phyloP scores from a whole-genome alignment of 2,329 filamentous ascomycete species.

The Sporothrix inflata region DNA sequence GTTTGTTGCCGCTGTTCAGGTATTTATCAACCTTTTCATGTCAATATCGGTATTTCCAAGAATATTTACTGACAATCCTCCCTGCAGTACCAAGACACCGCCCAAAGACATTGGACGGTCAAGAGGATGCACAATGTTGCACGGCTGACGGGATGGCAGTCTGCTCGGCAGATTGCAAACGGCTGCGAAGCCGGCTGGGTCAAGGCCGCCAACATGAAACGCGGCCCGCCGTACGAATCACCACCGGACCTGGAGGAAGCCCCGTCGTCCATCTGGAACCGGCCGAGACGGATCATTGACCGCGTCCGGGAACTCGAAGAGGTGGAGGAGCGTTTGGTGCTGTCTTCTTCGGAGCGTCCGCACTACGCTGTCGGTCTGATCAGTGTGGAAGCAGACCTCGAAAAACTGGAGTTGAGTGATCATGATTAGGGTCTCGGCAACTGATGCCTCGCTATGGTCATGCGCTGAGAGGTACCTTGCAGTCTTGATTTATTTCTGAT shows the following conservation, averaged over 20 bases:
- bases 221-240: slow-evolving; percentile 73
- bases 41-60: neutral
- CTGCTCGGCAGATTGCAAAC: slow-evolving; percentile 75
- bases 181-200: slow-evolving; percentile 87
- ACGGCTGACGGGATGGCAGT: slow-evolving; percentile 84
- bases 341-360: slow-evolving; percentile 65
- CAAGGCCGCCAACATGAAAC: slow-evolving; percentile 70
- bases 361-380: slow-evolving; percentile 80
- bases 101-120: slow-evolving; percentile 78
- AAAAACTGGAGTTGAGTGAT: slow-evolving; percentile 57
- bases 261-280: slow-evolving; percentile 52
- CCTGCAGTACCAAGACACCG: slow-evolving; percentile 67
- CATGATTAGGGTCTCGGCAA: neutral
- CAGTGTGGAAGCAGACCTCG: slow-evolving; percentile 75
- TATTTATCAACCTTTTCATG: slow-evolving; percentile 40
- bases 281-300: slow-evolving; percentile 55
- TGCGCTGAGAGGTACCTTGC: neutral
- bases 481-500: neutral
- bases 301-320: slow-evolving; percentile 53
- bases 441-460: neutral
- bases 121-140: slow-evolving; percentile 74
- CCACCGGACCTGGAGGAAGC: slow-evolving; percentile 46
- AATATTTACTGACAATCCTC: neutral
- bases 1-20: slow-evolving; percentile 83
- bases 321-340: slow-evolving; percentile 54